These are phyloP conservation scores for Phytophthora aleatoria DNA, from an alignment of 352 stramenopile genomes.

Conservation along the genomic window DNA sequence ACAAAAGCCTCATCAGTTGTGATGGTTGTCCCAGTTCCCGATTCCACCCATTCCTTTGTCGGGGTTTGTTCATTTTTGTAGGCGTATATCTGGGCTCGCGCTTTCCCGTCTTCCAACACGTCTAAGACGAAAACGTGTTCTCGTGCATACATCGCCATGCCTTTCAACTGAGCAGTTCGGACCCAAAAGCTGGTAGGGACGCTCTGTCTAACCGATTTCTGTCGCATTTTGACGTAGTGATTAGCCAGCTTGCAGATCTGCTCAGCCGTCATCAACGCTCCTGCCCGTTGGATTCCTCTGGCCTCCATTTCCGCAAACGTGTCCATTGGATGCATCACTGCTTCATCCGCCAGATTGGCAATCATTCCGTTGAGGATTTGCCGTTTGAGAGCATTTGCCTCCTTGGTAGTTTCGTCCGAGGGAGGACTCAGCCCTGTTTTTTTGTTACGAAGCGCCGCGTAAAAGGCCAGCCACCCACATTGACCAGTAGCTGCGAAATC, in stretches of 20 bases:
- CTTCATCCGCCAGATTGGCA: background rate
- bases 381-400: background rate
- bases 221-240: background rate
- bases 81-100: too few species aligned
- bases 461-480: too few species aligned
- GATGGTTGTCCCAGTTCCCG: too few species aligned
- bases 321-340: background rate
- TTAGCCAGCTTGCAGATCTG: background rate
- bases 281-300: background rate
- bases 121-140: background rate
- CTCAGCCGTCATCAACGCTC: background rate
- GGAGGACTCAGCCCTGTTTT: background rate
- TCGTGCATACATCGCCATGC: background rate
- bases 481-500: too few species aligned
- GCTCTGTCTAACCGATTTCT: background rate
- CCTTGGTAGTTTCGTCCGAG: too few species aligned
- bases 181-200: background rate
- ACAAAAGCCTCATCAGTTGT: too few species aligned
- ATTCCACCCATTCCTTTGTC: too few species aligned
- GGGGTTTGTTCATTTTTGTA: too few species aligned
- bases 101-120: too few species aligned
- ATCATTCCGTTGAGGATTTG: conserved; percentile 6
- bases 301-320: background rate
- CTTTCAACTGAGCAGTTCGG: background rate
- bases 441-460: background rate